Evolutionary conservation across 495 filamentous ascomycete genomes (phyloP).

Genomic region (Aspergillus taichungensis): DNA sequence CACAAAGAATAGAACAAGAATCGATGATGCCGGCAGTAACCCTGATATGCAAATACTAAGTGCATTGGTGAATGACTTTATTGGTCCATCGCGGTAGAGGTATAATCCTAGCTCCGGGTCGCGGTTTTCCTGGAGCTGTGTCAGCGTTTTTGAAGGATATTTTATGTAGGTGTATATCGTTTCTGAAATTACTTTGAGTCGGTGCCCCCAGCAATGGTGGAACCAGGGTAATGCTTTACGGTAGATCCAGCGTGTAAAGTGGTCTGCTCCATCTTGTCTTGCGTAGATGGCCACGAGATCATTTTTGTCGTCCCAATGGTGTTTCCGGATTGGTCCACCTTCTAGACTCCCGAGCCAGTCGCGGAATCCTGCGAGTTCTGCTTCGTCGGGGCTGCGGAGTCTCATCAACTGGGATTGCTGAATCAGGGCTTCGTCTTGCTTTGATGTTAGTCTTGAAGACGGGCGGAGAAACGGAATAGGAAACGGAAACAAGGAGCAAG

Average conservation of each 20-base stretch:
- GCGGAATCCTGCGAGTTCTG: background rate
- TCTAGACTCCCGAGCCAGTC: background rate
- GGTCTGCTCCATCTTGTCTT: background rate
- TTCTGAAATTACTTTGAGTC: conserved; percentile 2
- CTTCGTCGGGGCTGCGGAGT: background rate
- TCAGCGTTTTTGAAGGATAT: background rate
- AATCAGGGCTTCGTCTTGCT: background rate
- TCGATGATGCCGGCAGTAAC: conserved; percentile 19
- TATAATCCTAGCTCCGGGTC: background rate
- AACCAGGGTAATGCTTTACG: background rate
- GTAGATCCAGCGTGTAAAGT: conserved; percentile 3
- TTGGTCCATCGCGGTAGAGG: background rate
- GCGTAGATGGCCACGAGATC: background rate
- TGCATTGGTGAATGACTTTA: conserved; percentile 7
- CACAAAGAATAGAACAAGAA: conserved; percentile 24
- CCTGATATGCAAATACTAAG: conserved; percentile 19
- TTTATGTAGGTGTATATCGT: too few relatives aligned
- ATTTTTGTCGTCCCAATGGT: background rate
- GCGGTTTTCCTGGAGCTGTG: background rate
- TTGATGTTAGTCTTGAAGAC: background rate
- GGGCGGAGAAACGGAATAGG: too few relatives aligned
- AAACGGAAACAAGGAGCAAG: too few relatives aligned
- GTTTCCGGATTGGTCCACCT: background rate
- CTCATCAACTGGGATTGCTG: background rate
- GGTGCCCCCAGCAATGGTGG: conserved; percentile 6